Evolutionary conservation across 192 early-diverging fungal genomes (phyloP), one percentile per base, ranked within the genome.

Genomic region (Martensiomyces pterosporus): DNA sequence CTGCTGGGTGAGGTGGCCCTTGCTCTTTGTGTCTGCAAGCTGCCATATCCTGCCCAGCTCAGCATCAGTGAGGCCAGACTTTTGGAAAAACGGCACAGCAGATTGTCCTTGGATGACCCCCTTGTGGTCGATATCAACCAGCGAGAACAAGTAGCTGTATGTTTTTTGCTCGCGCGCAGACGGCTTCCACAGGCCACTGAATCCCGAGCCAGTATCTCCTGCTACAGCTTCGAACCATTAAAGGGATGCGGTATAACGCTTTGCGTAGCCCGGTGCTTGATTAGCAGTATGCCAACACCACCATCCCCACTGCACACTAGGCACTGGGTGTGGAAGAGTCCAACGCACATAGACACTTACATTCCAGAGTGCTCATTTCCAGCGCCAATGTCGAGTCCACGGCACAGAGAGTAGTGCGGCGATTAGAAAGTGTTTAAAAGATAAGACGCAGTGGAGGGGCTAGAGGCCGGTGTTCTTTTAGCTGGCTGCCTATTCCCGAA

Each of bases 1-100:
- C 14, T 72, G 67, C 27, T 76, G 71, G 16, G 82, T 84, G 39
- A 94, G 65, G 22, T 80, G 79, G 14, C 93, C 94, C 47, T 82
- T 80, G 55, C 83, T 79, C 21, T 89, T 84, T 2, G 73, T 46
- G 60, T 93, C 91, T 5, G 84, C 84, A n/a, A 86, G 65, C 35
- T 91, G 79, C 94, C 94, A 97, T 39, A 97, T 89, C 75, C 85
- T 72, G 33, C 81, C 83, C 13, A 90, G 69, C 14, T 76, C 57
- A 13, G 74, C 60, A 18, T 76, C 69, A 0, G 85, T 73, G 0
- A 90, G 71, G n/a, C 80, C 78, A 1, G 85, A 87, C 47, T 79
- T 83, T 42, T 79, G 78, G 75, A 88, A 83, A 51, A 90, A 87
- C 3, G 74, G 79, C 21, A 88, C 86, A 14, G 86, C 88, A 39